These are phyloP conservation scores for Naegleria lovaniensis DNA, from an alignment of 208 protist genomes.

Conservation along the genomic window DNA sequence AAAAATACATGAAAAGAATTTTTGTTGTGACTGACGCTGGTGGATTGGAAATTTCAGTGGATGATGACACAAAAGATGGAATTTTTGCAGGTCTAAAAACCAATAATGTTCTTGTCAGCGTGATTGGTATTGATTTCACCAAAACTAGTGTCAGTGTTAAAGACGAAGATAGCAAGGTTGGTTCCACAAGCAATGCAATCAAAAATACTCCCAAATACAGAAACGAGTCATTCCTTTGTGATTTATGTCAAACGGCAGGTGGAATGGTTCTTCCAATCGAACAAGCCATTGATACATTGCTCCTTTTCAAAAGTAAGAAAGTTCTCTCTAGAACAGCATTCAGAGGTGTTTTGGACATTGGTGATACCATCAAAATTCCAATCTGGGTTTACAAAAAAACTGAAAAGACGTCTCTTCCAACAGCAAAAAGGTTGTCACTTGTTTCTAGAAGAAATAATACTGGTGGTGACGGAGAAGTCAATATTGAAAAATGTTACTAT, in stretches of 20 bases:
- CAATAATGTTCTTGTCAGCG: conserved; percentile 59
- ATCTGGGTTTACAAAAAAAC: conserved; percentile 17
- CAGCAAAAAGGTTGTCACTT: not conserved
- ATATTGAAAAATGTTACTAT: conserved; percentile 48
- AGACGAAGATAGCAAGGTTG: conserved; percentile 11
- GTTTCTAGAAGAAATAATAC: conserved; percentile 56
- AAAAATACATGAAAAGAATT: conserved; percentile 60
- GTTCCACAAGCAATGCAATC: conserved; percentile 33
- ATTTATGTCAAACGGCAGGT: not conserved
- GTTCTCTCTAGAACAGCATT: conserved; percentile 25
- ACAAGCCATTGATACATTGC: conserved; percentile 25
- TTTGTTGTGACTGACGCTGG: conserved; percentile 72
- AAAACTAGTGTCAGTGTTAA: not conserved
- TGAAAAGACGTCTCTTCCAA: not conserved
- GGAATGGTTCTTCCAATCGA: conserved; percentile 30
- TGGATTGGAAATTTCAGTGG: conserved; percentile 50
- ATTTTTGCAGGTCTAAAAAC: conserved; percentile 49
- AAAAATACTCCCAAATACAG: conserved; percentile 54
- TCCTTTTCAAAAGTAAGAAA: conserved; percentile 31
- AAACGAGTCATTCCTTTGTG: conserved; percentile 44
- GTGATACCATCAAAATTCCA: not conserved
- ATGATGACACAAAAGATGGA: conserved; percentile 55
- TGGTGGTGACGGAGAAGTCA: conserved; percentile 61
- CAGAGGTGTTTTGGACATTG: conserved; percentile 33
- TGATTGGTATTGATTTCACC: conserved; percentile 63